phyloP scores from a whole-genome alignment of 2,329 filamentous ascomycete species.

The Camillea tinctor region DNA sequence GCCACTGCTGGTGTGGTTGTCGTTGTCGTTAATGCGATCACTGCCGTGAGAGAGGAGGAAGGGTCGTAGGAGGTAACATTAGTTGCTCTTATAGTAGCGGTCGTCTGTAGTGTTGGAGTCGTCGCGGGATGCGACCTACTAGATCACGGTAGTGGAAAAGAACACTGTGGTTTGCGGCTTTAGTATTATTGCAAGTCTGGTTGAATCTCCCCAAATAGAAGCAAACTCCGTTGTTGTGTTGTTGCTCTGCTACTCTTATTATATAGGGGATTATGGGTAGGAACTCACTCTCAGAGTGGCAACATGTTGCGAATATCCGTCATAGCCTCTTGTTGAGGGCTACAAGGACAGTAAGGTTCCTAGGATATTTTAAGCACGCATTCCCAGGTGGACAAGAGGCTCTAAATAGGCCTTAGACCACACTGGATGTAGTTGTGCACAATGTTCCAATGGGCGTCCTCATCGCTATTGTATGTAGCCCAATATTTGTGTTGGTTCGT shows the following conservation, averaged over 20 bases:
- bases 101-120: slow-evolving; percentile 32
- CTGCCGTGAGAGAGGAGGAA: too few species aligned
- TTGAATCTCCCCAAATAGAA: not conserved
- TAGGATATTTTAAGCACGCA: slow-evolving; percentile 25
- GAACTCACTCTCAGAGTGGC: slow-evolving; percentile 58
- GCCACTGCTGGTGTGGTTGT: too few species aligned
- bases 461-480: slow-evolving; percentile 51
- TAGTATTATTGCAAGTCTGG: not conserved
- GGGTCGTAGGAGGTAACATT: not conserved
- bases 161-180: slow-evolving; percentile 42
- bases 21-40: too few species aligned
- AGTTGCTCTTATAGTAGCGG: not conserved
- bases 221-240: not conserved
- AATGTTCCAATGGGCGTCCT: slow-evolving; percentile 60
- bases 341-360: slow-evolving; percentile 60
- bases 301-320: slow-evolving; percentile 66
- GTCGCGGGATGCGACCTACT: slow-evolving; percentile 56
- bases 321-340: slow-evolving; percentile 59
- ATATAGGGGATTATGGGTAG: not conserved
- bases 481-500: slow-evolving; percentile 39
- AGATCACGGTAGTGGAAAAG: slow-evolving; percentile 59
- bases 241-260: not conserved
- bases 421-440: slow-evolving; percentile 56
- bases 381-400: not conserved
- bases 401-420: slow-evolving; percentile 44